Percentiles rank a stretch among this genome's conserved stretches.
Conservation (phyloP, 2,329 filamentous ascomycete species). For the Alternaria sp. region DNA sequence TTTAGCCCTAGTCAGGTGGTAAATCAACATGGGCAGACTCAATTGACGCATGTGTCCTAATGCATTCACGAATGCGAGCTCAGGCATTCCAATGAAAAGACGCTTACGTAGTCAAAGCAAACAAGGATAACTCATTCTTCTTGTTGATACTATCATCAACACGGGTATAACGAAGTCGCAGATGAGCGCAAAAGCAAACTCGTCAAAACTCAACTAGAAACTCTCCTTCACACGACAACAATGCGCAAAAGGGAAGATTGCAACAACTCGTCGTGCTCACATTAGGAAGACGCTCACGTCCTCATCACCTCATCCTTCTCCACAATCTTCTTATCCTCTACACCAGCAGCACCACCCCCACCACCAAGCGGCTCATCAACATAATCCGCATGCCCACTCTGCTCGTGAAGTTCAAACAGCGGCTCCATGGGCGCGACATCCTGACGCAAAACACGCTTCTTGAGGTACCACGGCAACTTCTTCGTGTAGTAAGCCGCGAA, state of each 20-base stretch:
- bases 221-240: not conserved
- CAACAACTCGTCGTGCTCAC: not conserved
- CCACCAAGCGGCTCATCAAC: constrained; percentile 2
- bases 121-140: not conserved
- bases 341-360: not conserved
- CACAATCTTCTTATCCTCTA: not conserved
- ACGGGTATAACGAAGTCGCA: not conserved
- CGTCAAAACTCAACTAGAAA: not conserved
- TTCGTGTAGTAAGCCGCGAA: constrained; percentile 32
- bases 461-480: constrained; percentile 48
- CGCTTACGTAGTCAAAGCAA: no score
- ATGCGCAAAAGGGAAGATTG: not conserved
- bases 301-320: constrained; percentile 10
- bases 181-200: not conserved
- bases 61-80: rapidly evolving
- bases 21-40: rapidly evolving
- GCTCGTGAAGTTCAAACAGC: constrained; percentile 31
- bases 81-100: not conserved
- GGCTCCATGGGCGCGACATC: constrained; percentile 36
- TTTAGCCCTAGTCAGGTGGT: not conserved
- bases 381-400: not conserved
- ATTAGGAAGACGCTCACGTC: not conserved
- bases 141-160: not conserved
- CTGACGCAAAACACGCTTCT: constrained; percentile 40
- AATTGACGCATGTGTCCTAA: not conserved